These are phyloP conservation scores for Ensete glaucum DNA, from an alignment of 176 grass and related monocot genomes.

Conservation along the genomic window DNA sequence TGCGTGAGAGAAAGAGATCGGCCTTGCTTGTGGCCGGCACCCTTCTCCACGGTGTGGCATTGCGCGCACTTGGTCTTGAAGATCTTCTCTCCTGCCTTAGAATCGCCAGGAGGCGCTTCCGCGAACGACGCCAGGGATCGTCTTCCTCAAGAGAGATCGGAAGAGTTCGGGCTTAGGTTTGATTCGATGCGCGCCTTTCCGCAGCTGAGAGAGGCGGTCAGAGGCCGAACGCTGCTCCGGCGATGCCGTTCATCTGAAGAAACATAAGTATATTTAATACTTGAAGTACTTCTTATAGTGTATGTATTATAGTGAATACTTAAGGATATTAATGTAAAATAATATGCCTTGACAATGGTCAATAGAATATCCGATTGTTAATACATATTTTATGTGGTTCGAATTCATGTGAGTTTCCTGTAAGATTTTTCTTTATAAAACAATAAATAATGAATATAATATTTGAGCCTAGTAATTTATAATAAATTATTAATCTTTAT, in stretches of 20 bases:
- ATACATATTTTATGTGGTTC: too few species aligned
- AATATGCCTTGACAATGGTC: too few species aligned
- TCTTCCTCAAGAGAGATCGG: not conserved
- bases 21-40: slow-evolving; percentile 82
- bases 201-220: not conserved
- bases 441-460: too few species aligned
- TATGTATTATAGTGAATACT: too few species aligned
- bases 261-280: not conserved
- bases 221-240: not conserved
- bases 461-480: too few species aligned
- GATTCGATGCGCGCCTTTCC: not conserved
- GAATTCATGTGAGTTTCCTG: too few species aligned
- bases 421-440: too few species aligned
- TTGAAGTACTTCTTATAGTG: too few species aligned
- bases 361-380: too few species aligned
- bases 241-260: not conserved
- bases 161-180: not conserved
- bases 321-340: too few species aligned
- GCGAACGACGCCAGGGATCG: slow-evolving; percentile 58
- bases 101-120: slow-evolving; percentile 51
- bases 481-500: too few species aligned
- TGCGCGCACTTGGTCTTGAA: slow-evolving; percentile 94
- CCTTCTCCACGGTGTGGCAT: slow-evolving; percentile 90
- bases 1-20: not conserved
- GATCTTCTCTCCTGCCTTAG: slow-evolving; percentile 76